Conservation (phyloP, 352 stramenopile genomes). For the Globisporangium echinulatum region DNA sequence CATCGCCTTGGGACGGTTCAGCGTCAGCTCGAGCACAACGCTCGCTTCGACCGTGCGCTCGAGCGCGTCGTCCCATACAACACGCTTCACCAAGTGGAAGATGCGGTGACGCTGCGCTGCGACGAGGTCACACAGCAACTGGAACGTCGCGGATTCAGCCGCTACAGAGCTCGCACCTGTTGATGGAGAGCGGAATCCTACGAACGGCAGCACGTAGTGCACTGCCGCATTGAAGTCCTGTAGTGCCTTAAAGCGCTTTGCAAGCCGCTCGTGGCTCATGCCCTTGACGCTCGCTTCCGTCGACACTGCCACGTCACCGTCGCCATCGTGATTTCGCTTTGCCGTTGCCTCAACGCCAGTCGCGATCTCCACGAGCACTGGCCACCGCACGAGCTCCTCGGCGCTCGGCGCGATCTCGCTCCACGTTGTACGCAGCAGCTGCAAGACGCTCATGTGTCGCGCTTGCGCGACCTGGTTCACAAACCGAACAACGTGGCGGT, state of each 20-base stretch:
- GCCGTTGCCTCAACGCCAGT: slow-evolving; percentile 13
- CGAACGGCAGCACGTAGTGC: slow-evolving; percentile 50
- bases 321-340: no score
- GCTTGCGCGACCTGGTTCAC: slow-evolving; percentile 52
- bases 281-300: slow-evolving; percentile 3
- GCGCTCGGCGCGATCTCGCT: slow-evolving; percentile 50
- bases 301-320: background rate
- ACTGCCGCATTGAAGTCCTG: slow-evolving; percentile 68
- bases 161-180: background rate
- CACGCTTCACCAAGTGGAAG: slow-evolving; percentile 64
- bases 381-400: slow-evolving; percentile 65
- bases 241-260: slow-evolving; percentile 60
- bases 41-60: slow-evolving; percentile 37
- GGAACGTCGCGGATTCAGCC: background rate
- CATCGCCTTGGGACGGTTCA: slow-evolving; percentile 83
- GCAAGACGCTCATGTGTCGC: slow-evolving; percentile 40
- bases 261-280: slow-evolving; percentile 31
- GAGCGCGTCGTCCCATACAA: slow-evolving; percentile 67
- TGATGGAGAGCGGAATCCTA: slow-evolving; percentile 24
- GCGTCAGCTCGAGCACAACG: slow-evolving; percentile 53
- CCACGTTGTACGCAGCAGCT: slow-evolving; percentile 52
- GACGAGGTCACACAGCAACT: slow-evolving; percentile 26
- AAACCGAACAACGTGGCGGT: slow-evolving; percentile 69
- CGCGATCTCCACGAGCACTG: slow-evolving; percentile 53
- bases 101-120: slow-evolving; percentile 51